phyloP scores from a whole-genome alignment of 768 basidiomycete genomes.

The Kwoniella dejecticola region DNA sequence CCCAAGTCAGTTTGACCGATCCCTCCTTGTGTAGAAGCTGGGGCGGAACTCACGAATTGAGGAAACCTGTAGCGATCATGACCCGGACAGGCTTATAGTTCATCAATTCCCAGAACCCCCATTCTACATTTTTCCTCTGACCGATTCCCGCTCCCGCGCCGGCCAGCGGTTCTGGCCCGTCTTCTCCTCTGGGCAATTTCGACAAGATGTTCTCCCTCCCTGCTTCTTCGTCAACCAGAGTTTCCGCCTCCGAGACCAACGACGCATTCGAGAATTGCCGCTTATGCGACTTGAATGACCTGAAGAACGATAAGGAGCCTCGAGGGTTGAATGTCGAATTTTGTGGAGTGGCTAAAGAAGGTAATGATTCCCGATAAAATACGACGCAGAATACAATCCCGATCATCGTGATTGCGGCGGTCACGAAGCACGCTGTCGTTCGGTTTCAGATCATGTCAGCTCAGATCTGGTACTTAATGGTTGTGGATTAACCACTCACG shows the following conservation, averaged over 20 bases:
- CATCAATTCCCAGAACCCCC: slow-evolving; percentile 52
- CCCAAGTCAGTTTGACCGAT: too few species aligned
- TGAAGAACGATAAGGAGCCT: slow-evolving; percentile 5
- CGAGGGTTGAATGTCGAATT: background rate
- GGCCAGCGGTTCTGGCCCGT: slow-evolving; percentile 2
- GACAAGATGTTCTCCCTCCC: background rate
- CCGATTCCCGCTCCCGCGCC: too few species aligned
- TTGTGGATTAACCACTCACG: slow-evolving; percentile 27
- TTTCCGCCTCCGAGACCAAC: slow-evolving; percentile 40
- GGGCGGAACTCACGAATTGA: slow-evolving; percentile 42
- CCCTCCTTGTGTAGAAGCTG: background rate
- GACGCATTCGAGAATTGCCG: slow-evolving; percentile 23
- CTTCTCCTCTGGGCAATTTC: slow-evolving; percentile 10
- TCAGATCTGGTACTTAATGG: too few species aligned
- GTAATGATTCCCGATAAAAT: slow-evolving; percentile 46
- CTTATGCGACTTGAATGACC: slow-evolving; percentile 21
- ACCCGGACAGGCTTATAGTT: slow-evolving; percentile 37
- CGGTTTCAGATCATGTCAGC: background rate
- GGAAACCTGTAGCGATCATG: slow-evolving; percentile 45
- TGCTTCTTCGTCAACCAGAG: slow-evolving; percentile 30
- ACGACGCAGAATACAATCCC: slow-evolving; percentile 47
- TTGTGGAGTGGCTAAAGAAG: slow-evolving; percentile 11
- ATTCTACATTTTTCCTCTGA: slow-evolving; percentile 24
- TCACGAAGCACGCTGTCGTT: slow-evolving; percentile 45
- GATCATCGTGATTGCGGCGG: slow-evolving; percentile 35